phyloP scores from a whole-genome alignment of 768 basidiomycete genomes.

The Dioszegia hungarica region DNA sequence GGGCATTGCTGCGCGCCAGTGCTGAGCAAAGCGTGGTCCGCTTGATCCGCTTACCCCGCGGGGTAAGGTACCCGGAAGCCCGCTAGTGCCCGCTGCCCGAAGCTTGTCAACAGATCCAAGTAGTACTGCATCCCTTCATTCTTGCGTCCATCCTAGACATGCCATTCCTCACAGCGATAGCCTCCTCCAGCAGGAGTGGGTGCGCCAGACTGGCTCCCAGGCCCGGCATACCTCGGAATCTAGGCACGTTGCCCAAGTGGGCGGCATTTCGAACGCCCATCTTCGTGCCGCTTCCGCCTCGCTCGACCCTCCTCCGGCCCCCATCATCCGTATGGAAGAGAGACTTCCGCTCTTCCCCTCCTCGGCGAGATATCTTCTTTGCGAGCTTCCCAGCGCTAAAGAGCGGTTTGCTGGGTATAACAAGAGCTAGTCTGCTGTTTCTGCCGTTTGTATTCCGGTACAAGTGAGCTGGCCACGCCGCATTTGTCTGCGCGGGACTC shows the following conservation, averaged over 20 bases:
- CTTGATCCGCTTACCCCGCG: too few relatives aligned
- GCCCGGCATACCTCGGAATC: too few relatives aligned
- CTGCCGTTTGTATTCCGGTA: conserved; percentile 41
- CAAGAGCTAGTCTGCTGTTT: conserved; percentile 47
- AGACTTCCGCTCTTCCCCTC: conserved; percentile 45
- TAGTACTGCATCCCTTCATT: not conserved
- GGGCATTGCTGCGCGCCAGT: too few relatives aligned
- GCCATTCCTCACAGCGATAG: not conserved
- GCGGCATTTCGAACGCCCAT: too few relatives aligned
- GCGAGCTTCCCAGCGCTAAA: conserved; percentile 53
- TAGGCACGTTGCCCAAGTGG: too few relatives aligned
- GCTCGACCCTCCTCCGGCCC: not conserved
- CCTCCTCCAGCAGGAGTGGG: not conserved
- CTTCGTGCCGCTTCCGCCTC: not conserved
- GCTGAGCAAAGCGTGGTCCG: not conserved
- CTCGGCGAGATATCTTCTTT: conserved; percentile 51
- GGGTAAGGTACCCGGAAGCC: not conserved
- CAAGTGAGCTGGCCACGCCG: conserved; percentile 22
- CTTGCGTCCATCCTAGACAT: not conserved
- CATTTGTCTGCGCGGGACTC: not conserved
- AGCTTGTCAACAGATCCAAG: too few relatives aligned
- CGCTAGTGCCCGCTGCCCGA: too few relatives aligned
- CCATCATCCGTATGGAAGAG: too few relatives aligned
- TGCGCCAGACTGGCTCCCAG: too few relatives aligned
- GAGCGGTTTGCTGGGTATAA: conserved; percentile 48